These are phyloP conservation scores for Dendrostoma leiphaemia DNA, from an alignment of 2,329 filamentous ascomycete genomes.

Conservation along the genomic window DNA sequence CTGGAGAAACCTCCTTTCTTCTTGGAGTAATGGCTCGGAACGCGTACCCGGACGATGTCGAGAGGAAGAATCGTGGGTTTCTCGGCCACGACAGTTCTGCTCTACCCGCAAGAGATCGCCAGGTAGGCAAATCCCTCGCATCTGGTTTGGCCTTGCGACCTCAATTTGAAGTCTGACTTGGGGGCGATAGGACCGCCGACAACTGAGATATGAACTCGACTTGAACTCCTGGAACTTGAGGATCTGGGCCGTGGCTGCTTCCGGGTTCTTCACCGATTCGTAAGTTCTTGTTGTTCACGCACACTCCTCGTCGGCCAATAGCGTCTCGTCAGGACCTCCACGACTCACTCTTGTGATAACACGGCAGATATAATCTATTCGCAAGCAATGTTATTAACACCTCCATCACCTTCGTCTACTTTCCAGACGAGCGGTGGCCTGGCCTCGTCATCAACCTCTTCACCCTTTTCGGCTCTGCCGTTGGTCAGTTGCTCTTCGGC, in stretches of 20 bases:
- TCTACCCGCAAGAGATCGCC: slow-evolving; percentile 46
- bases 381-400: slow-evolving; percentile 54
- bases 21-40: slow-evolving; percentile 26
- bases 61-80: slow-evolving; percentile 46
- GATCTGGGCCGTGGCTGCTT: slow-evolving; percentile 55
- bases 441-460: slow-evolving; percentile 51
- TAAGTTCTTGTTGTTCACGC: too few relatives aligned
- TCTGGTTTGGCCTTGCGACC: background rate
- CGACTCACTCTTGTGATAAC: background rate
- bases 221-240: slow-evolving; percentile 54
- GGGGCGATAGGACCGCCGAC: slow-evolving; percentile 44
- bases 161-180: background rate
- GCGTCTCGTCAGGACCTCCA: background rate
- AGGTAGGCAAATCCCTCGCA: slow-evolving; percentile 33
- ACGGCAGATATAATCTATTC: slow-evolving; percentile 56
- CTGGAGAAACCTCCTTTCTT: too few relatives aligned
- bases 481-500: slow-evolving; percentile 52
- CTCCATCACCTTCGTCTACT: slow-evolving; percentile 52
- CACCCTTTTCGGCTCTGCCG: slow-evolving; percentile 50
- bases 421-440: slow-evolving; percentile 43
- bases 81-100: slow-evolving; percentile 50
- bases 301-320: background rate
- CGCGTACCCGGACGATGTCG: slow-evolving; percentile 34
- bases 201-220: slow-evolving; percentile 52
- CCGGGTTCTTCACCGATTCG: slow-evolving; percentile 54